These are phyloP conservation scores for Brasenia schreberi DNA, from an alignment of 164 flowering plant species.

Conservation along the genomic window DNA sequence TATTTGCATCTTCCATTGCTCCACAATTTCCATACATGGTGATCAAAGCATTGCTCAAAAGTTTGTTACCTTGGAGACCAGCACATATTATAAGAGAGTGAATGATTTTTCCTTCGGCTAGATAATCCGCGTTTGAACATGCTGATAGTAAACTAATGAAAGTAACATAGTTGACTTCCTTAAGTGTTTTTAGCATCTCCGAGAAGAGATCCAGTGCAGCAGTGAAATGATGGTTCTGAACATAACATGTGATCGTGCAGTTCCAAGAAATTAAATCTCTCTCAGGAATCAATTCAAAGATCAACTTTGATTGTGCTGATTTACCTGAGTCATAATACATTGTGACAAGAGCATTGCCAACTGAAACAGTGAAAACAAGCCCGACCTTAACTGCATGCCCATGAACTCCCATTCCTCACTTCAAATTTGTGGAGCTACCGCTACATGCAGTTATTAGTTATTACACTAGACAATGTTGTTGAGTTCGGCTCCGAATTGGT, in stretches of 20 bases:
- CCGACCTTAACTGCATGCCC: constrained; percentile 42
- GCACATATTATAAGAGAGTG: constrained; percentile 35
- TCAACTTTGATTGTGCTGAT: constrained; percentile 24
- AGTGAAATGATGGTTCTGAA: constrained; percentile 24
- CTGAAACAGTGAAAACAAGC: constrained; percentile 29
- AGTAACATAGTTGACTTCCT: constrained; percentile 34
- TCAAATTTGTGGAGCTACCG: constrained; percentile 31
- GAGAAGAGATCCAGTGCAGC: constrained; percentile 33
- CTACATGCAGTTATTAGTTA: constrained; percentile 36
- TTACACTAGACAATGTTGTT: constrained; percentile 47
- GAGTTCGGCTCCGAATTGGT: constrained; percentile 28
- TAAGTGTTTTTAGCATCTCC: constrained; percentile 19
- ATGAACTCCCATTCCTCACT: constrained; percentile 60
- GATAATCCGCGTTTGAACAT: constrained; percentile 37
- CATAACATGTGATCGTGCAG: constrained; percentile 52
- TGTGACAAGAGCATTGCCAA: constrained; percentile 51
- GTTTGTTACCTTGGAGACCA: constrained; percentile 44
- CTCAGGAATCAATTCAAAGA: constrained; percentile 41
- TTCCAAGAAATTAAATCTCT: constrained; percentile 76
- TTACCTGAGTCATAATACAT: constrained; percentile 59
- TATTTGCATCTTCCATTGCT: constrained; percentile 37
- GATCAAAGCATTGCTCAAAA: constrained; percentile 65
- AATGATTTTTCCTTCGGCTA: constrained; percentile 31
- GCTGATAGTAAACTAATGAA: constrained; percentile 61
- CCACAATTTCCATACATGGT: constrained; percentile 60